Evolutionary conservation across 1,139 yeast species (phyloP), one percentile per base, ranked within the genome.

Genomic region (Yamadazyma sp.): DNA sequence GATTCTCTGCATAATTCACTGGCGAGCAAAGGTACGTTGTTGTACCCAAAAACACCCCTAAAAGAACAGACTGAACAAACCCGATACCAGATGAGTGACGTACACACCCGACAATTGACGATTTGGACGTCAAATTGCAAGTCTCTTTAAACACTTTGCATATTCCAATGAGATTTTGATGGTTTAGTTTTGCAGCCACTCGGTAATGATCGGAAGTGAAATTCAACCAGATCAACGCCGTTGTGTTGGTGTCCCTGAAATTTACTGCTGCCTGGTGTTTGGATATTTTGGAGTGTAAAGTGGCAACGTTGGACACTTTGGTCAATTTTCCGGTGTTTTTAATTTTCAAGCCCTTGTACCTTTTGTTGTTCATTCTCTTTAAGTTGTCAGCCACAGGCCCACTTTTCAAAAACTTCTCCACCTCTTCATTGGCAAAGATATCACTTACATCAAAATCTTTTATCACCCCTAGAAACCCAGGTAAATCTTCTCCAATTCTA

Each of bases 61-160:
- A 62, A 28, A 91, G 63, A 40, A 83, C 81, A 11, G 95, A 77
- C 56, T 88, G 94, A 24, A 92, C 66, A 56, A 94, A 91, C 0
- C 98, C 98, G 34, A 91, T 64, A 0, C 98, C 98, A 2, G 78
- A 65, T 0, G 89, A 78, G 51, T 91, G 94, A 37, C 95, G 79
- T 7, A 87, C 95, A 60, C 96, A 83, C 0, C 96, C 96, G 33
- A 92, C 74, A 9, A 92, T 71, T 0, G 96, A 83, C 32, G 81
- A 77, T 25, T 79, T 75, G 32, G 87, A 77, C 8, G 83, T 76
- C 65, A 92, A 71, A 50, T 87, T 92, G 53, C 96, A 87, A 0
- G 98, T 91, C 56, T 92, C 98, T 53, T 92, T 92, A 55, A 89
- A 79, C 11, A 87, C 85, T 53, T 91, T 88, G 59, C 97, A 89